These are phyloP conservation scores for Pouteria glomerata DNA, from an alignment of 148 eudicot genomes.

Conservation along the genomic window DNA sequence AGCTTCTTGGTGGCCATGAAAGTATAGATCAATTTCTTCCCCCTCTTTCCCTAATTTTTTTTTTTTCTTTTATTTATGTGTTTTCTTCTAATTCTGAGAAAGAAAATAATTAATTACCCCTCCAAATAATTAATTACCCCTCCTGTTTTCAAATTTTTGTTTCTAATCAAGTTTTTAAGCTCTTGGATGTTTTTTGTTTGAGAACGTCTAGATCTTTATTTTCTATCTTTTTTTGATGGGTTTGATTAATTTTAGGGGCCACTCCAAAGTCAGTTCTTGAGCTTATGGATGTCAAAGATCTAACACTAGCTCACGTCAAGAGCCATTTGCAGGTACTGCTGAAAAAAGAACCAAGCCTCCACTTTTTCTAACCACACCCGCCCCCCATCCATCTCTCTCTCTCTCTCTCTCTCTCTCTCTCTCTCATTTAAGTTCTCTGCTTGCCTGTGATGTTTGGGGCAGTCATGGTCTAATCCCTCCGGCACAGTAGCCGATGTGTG, in stretches of 20 bases:
- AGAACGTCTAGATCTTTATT: too few species aligned
- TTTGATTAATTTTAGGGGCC: slow-evolving; percentile 33
- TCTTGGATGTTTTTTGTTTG: background rate
- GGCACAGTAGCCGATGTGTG: slow-evolving; percentile 45
- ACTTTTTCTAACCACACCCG: too few species aligned
- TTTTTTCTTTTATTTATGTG: too few species aligned
- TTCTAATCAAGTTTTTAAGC: background rate
- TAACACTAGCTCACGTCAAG: slow-evolving; percentile 57
- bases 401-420: slow-evolving; percentile 18
- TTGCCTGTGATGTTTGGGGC: background rate
- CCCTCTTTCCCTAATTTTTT: background rate
- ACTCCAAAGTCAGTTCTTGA: slow-evolving; percentile 61
- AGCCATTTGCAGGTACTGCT: slow-evolving; percentile 54
- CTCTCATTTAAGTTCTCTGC: background rate
- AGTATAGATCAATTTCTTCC: slow-evolving; percentile 18
- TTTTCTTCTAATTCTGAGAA: too few species aligned
- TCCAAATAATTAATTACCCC: too few species aligned
- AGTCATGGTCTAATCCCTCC: slow-evolving; percentile 28
- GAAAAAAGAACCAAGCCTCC: background rate
- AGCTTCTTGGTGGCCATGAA: slow-evolving; percentile 66
- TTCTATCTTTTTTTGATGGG: background rate
- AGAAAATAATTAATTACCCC: too few species aligned
- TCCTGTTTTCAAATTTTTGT: too few species aligned
- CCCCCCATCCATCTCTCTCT: too few species aligned
- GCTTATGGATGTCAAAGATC: slow-evolving; percentile 66